These are phyloP conservation scores for Lactarius quietus DNA, from an alignment of 768 basidiomycete genomes.

Conservation along the genomic window DNA sequence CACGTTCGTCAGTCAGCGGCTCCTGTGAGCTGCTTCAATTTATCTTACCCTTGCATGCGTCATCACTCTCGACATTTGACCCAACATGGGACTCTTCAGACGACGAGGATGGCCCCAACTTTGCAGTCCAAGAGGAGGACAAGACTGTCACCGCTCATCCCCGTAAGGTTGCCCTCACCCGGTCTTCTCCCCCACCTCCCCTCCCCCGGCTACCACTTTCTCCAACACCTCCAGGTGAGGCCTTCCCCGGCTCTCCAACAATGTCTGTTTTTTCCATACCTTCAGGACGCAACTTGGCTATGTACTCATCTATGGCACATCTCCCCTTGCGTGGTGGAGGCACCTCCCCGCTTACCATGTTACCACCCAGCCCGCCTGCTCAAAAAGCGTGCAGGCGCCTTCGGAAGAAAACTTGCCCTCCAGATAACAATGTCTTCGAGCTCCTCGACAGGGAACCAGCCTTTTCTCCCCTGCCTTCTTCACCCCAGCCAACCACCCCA, in stretches of 20 bases:
- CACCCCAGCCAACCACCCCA: slow-evolving; percentile 35
- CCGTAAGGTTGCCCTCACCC: slow-evolving; percentile 40
- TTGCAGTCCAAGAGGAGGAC: slow-evolving; percentile 59
- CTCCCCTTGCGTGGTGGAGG: slow-evolving; percentile 41
- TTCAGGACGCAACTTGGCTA: slow-evolving; percentile 44
- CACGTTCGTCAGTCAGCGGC: too few relatives aligned
- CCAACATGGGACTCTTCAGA: slow-evolving; percentile 43
- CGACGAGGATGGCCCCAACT: slow-evolving; percentile 50
- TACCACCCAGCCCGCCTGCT: slow-evolving; percentile 61
- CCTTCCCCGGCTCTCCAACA: slow-evolving; percentile 54
- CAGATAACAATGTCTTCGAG: slow-evolving; percentile 53
- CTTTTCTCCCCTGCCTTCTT: slow-evolving; percentile 32
- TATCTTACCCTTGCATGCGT: too few relatives aligned
- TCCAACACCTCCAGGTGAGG: slow-evolving; percentile 31
- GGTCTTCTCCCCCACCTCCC: slow-evolving; percentile 33
- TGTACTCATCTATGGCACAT: slow-evolving; percentile 42
- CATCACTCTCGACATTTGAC: too few relatives aligned
- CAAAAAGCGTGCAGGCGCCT: slow-evolving; percentile 59
- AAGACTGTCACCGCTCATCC: slow-evolving; percentile 65
- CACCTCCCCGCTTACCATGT: slow-evolving; percentile 40
- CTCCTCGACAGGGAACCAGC: slow-evolving; percentile 38
- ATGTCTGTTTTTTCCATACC: slow-evolving; percentile 69
- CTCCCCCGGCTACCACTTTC: slow-evolving; percentile 41
- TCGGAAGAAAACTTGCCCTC: slow-evolving; percentile 78
- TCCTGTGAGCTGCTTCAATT: too few relatives aligned